These are phyloP conservation scores for Magnolia officinalis DNA, from an alignment of 164 flowering plant species.

Conservation along the genomic window DNA sequence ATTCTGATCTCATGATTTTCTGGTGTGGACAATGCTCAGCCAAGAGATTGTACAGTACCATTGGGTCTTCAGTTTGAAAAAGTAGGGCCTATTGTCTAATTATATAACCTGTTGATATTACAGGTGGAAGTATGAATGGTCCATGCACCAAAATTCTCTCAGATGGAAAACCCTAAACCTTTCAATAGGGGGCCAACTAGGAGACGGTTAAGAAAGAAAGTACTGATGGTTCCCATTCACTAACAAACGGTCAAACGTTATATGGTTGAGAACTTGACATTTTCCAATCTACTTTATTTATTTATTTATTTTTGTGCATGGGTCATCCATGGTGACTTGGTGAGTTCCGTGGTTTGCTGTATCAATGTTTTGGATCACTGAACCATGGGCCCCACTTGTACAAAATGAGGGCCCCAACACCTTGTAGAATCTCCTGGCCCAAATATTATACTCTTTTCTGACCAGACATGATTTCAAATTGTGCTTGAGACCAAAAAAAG, in stretches of 20 bases:
- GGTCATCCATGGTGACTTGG: not conserved
- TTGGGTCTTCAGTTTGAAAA: not conserved
- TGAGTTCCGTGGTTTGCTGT: not conserved
- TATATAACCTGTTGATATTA: not conserved
- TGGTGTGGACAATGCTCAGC: too few species aligned
- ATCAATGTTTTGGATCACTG: not conserved
- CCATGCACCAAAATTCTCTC: not conserved
- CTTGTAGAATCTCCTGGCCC: not conserved
- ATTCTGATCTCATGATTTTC: too few species aligned
- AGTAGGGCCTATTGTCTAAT: not conserved
- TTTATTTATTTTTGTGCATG: not conserved
- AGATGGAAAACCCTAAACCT: too few species aligned
- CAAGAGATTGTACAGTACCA: not conserved
- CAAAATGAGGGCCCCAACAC: not conserved
- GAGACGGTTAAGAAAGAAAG: not conserved
- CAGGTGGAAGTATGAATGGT: not conserved
- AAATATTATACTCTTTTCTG: not conserved
- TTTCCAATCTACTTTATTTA: not conserved
- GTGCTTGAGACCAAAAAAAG: too few species aligned
- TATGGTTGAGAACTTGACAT: not conserved
- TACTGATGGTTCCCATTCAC: not conserved
- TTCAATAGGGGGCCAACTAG: too few species aligned
- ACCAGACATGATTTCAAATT: too few species aligned
- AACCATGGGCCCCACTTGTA: not conserved
- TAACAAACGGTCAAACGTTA: not conserved